Conservation (phyloP, 2,329 filamentous ascomycete genomes). For the Sporothrix mexicana region DNA sequence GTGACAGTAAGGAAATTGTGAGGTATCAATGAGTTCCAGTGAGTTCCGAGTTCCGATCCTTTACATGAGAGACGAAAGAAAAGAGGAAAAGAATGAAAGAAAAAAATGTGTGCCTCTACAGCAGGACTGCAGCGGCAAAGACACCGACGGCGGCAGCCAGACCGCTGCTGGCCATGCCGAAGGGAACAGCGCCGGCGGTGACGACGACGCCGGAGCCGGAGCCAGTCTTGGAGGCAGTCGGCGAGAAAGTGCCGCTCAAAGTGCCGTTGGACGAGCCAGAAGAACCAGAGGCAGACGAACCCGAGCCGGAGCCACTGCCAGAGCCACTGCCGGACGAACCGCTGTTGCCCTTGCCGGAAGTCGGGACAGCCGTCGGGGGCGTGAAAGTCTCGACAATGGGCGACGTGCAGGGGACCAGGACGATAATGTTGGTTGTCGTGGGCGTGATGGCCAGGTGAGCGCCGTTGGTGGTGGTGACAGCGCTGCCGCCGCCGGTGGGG, state of each 20-base stretch:
- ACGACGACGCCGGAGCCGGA: slow-evolving; percentile 10
- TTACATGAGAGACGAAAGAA: not conserved
- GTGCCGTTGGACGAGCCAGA: slow-evolving; percentile 18
- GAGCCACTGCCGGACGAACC: not conserved
- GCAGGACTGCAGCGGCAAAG: slow-evolving; percentile 25
- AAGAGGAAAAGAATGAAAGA: not conserved
- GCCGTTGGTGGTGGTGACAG: slow-evolving; percentile 21
- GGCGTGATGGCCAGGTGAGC: slow-evolving; percentile 27
- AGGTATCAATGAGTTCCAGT: slow-evolving; percentile 7
- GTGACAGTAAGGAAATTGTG: not conserved
- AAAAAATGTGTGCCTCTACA: slow-evolving; percentile 28
- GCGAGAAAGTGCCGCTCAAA: slow-evolving; percentile 22
- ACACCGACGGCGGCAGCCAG: slow-evolving; percentile 18
- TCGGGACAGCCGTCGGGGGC: slow-evolving; percentile 52
- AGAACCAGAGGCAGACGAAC: not conserved
- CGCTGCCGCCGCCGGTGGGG: not conserved
- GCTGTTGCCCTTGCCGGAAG: not conserved
- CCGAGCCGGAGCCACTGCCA: not conserved
- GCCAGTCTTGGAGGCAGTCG: slow-evolving; percentile 18
- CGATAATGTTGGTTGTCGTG: slow-evolving; percentile 38
- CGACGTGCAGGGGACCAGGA: slow-evolving; percentile 39
- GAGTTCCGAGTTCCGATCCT: slow-evolving; percentile 2
- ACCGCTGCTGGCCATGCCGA: slow-evolving; percentile 26
- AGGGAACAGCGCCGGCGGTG: slow-evolving; percentile 26
- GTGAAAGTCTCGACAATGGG: slow-evolving; percentile 55